Conservation (phyloP, 2,329 filamentous ascomycete genomes). For the Cercospora sesami region DNA sequence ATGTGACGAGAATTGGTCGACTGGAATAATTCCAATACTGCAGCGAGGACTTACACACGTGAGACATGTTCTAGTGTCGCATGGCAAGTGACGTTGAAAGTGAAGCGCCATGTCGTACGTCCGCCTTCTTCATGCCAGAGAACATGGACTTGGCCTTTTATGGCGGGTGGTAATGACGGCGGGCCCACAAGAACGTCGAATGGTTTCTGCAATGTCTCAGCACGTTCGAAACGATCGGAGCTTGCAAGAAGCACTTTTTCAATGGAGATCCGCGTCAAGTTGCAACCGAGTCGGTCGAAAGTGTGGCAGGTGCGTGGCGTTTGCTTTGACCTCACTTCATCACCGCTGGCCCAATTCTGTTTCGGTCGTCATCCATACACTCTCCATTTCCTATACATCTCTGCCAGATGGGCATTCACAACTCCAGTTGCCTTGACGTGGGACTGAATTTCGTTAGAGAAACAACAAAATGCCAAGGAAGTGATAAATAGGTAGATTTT, state of each 20-base stretch:
- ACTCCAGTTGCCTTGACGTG: not conserved
- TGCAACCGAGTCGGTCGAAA: not conserved
- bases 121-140: no score
- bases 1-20: no score
- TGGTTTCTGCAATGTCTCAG: not conserved
- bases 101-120: no score
- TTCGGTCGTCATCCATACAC: not conserved
- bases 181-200: not conserved
- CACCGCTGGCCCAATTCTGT: no score
- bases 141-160: no score
- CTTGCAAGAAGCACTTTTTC: not conserved
- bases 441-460: not conserved
- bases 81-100: no score
- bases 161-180: no score
- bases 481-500: not conserved
- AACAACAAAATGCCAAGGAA: not conserved
- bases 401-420: no score
- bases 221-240: not conserved
- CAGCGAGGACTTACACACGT: no score
- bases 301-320: not conserved
- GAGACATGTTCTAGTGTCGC: no score
- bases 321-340: not conserved
- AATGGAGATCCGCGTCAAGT: not conserved
- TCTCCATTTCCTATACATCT: not conserved
- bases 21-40: no score